Evolutionary conservation across 1,284 basidiomycete genomes (phyloP), one percentile per base, ranked within the genome.

Genomic region (Hypsizygus ulmarius): DNA sequence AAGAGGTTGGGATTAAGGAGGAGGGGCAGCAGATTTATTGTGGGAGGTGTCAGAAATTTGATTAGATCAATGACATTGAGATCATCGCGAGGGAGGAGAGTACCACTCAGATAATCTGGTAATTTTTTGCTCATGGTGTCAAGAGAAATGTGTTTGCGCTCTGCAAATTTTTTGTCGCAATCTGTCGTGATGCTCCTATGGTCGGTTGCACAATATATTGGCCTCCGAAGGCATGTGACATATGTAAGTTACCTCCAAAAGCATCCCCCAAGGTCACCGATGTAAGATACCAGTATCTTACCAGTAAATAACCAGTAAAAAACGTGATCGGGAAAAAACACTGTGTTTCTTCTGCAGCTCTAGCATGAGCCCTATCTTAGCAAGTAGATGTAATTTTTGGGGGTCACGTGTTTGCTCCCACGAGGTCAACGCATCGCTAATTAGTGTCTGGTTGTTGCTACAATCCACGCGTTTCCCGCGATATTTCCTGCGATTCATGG

Each of bases 1-100:
- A 34, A 44, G 9, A 35, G 25, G 14, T 34, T 19, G 9, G 30
- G 11, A 34, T 34, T 44, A 18, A 34, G 16, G n/a, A 25, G 33
- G 19, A 9, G 32, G 30, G 12, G 19, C 10, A 10, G 32, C 5
- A 10, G 10, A 34, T 34, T 15, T n/a, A 10, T 34, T 12, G 33
- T 21, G 7, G 16, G 27, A 14, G 43, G 43, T n/a, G 45, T 47
- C 6, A 32, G 29, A 15, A 36, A 36, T 30, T 36, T 40, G 25
- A 47, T 38, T 2, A 47, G 33, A 28, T 47, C 45, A 32, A 29
- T 5, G 18, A 47, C 39, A 36, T 42, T 41, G 21, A 47, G 32
- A n/a, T 39, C 16, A 9, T 40, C n/a, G 33, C 35, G 32, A 5
- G 45, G 45, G 39, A 47, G 39, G 18, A 47, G 16, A 11, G 25